Evolutionary conservation across 768 basidiomycete genomes (phyloP).

Genomic region (Mycena polygramma): DNA sequence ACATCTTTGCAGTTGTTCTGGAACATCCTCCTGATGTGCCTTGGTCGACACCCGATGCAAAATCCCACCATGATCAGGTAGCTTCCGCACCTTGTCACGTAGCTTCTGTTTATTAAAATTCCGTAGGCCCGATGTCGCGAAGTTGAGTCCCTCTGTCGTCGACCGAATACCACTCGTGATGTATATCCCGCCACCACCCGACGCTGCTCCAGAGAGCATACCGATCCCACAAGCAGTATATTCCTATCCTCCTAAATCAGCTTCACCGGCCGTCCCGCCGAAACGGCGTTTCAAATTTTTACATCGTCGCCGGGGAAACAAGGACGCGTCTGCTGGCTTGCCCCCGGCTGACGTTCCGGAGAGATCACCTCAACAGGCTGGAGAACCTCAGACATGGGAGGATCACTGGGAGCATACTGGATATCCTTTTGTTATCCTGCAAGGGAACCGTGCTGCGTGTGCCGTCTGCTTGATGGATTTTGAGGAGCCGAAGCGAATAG

Average conservation of each 20-base stretch:
- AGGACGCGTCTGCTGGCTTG: constrained; percentile 28
- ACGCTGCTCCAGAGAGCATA: constrained; percentile 51
- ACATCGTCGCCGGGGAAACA: constrained; percentile 41
- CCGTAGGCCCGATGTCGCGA: constrained; percentile 76
- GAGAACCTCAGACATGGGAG: constrained; percentile 72
- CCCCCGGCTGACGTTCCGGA: constrained; percentile 27
- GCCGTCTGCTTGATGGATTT: constrained; percentile 81
- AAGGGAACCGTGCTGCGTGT: constrained; percentile 80
- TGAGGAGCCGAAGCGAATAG: constrained; percentile 71
- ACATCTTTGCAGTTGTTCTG: constrained; percentile 68
- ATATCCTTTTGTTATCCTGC: constrained; percentile 86
- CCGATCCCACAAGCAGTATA: constrained; percentile 65
- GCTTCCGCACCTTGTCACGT: background rate
- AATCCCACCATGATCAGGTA: constrained; percentile 73
- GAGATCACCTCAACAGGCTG: constrained; percentile 22
- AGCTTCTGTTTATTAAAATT: background rate
- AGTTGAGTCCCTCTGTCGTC: constrained; percentile 77
- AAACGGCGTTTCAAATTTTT: constrained; percentile 71
- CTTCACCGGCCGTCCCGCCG: constrained; percentile 41
- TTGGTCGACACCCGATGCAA: constrained; percentile 85
- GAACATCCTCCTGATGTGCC: constrained; percentile 83
- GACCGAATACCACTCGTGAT: constrained; percentile 87
- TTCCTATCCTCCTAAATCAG: constrained; percentile 71
- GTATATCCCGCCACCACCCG: constrained; percentile 86
- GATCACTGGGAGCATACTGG: constrained; percentile 82